Percentiles rank a stretch among this genome's conserved stretches.
These are phyloP conservation scores for Nicotiana sylvestris DNA, from an alignment of 257 asterid species.

Conservation along the genomic window DNA sequence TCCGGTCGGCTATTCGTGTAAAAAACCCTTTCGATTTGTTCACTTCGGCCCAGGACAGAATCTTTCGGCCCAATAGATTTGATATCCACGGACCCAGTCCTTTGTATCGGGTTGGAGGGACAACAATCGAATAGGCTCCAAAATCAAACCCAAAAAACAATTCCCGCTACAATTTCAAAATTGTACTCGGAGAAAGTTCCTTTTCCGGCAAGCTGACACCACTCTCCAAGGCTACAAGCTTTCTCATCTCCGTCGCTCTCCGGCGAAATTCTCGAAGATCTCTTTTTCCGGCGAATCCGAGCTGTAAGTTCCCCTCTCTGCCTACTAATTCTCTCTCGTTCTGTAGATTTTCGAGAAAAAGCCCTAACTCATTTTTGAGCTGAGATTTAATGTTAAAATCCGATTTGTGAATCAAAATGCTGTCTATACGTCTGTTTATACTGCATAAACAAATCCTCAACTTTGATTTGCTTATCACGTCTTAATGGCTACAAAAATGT, in stretches of 20 bases:
- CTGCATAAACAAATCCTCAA: not conserved
- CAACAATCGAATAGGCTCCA: not conserved
- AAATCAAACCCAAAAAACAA: not conserved
- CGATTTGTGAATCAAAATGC: not conserved
- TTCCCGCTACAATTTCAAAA: constrained; percentile 7
- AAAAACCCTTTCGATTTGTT: too few species aligned
- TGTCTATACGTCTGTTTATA: not conserved
- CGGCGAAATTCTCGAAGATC: not conserved
- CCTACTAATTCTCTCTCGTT: not conserved
- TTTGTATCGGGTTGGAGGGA: not conserved
- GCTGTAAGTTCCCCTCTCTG: not conserved
- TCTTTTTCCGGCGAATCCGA: not conserved
- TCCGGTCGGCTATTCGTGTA: too few species aligned
- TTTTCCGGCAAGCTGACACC: not conserved
- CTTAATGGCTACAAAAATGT: too few species aligned
- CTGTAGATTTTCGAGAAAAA: not conserved
- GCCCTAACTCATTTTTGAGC: not conserved
- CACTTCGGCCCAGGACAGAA: not conserved
- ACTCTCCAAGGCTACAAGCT: not conserved
- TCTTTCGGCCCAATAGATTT: not conserved
- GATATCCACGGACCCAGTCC: not conserved
- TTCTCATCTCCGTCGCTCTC: not conserved
- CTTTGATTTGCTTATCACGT: not conserved
- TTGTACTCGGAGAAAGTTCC: not conserved
- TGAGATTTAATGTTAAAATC: not conserved